Base-by-base conservation (phyloP, 176 grass and related monocot genomes). In the Bromus sterilis region DNA sequence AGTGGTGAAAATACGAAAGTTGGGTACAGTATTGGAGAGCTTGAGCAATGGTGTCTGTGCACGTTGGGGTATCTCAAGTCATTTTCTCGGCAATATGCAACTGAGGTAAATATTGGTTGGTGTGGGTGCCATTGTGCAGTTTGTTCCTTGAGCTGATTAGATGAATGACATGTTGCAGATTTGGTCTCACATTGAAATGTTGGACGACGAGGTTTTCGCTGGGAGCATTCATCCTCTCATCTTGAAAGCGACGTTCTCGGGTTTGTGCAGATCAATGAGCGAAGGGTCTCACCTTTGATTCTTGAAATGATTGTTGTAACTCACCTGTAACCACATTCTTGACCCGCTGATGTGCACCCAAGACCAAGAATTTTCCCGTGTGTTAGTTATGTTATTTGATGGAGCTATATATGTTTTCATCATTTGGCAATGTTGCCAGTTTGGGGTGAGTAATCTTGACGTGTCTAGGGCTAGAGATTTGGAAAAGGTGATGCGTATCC, bases 31-130 rank as follows among this genome's bases (percentile, higher is more conserved):
- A 80, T 91, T 76, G 93, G 75, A 76, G 92, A 98, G 82, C 88
- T 87, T 55, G 95, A 98, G 81, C 95, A 98, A 81, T 98, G 95
- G 95, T 95, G 95, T 73, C 90, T 98, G 39, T 89, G 88, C 78
- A 95, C 92, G 25, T 80, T 98, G 76, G 95, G 95, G 51, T 84
- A 98, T 86, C 88, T 95, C 66, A 98, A 98, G 89, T 89, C 95
- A 80, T 91, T 98, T 85, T 98, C 95, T 28, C 85, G 95, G 36
- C 92, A 98, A 76, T 98, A 98, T 80, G 95, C 95, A 35, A 93
- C 88, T 35, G 95, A 98, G 90, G 95, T 98, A 86, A 71, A 78
- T 68, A 28, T 34, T 53, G 15, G 18, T n/a, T n/a, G n/a, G n/a
- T 78, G 24, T 66, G 74, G 53, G 21, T 49, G 4, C 63, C 14